A percentile compares a stretch with the other conserved stretches of the same genome.
These are phyloP conservation scores for Podila horticola DNA, from an alignment of 192 early-diverging fungal species.

Conservation along the genomic window DNA sequence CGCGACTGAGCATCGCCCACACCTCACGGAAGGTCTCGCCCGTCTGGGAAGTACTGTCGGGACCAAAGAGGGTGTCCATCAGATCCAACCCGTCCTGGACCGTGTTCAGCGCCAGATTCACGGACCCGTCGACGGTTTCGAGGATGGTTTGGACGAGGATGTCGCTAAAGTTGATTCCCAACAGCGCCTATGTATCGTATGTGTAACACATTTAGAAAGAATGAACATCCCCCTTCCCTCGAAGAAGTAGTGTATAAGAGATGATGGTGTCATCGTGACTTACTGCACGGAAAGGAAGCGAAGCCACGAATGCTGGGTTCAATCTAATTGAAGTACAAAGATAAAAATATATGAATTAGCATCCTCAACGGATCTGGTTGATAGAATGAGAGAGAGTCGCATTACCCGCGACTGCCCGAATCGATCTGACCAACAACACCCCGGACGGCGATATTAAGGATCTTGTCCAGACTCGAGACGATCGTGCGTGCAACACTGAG, in stretches of 20 bases:
- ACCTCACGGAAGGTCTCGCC: conserved; percentile 56
- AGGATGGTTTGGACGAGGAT: conserved; percentile 43
- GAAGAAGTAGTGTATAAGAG: no score
- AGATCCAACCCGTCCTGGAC: conserved; percentile 48
- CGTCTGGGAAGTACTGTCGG: conserved; percentile 47
- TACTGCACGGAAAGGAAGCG: conserved; percentile 47
- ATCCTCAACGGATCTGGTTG: not conserved
- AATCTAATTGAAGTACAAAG: conserved; percentile 8
- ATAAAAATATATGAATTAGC: not conserved
- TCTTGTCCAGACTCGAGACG: conserved; percentile 33
- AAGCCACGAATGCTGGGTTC: conserved; percentile 39
- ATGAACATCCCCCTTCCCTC: no score
- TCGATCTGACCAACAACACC: conserved; percentile 24
- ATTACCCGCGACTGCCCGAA: conserved; percentile 22
- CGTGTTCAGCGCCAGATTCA: conserved; percentile 47
- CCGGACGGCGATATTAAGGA: conserved; percentile 23
- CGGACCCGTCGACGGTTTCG: conserved; percentile 48
- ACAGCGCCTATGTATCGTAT: conserved; percentile 14
- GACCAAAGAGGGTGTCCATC: conserved; percentile 54
- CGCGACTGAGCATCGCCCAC: conserved; percentile 49
- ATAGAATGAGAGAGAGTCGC: no score
- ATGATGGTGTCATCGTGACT: not conserved
- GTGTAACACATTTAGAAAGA: not conserved
- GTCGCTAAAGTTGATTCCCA: conserved; percentile 53
- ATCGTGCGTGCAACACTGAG: conserved; percentile 37